phyloP scores from a whole-genome alignment of 2,329 filamentous ascomycete species.

The Venturia carpophila region DNA sequence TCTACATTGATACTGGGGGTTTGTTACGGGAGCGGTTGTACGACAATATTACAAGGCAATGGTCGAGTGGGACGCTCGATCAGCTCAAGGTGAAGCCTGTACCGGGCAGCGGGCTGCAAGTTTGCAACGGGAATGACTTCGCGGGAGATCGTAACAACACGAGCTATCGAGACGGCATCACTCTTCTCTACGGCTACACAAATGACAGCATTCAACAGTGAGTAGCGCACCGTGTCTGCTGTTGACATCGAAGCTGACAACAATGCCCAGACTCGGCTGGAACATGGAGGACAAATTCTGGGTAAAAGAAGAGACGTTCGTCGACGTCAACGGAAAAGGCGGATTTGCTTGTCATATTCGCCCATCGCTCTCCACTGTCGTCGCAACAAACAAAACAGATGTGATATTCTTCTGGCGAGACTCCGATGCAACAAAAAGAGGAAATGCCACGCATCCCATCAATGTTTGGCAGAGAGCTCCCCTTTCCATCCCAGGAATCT shows the following conservation, averaged over 20 bases:
- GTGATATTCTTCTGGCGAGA: constrained; percentile 10
- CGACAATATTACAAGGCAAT: background rate
- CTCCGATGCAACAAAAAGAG: background rate
- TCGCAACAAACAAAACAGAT: constrained; percentile 1
- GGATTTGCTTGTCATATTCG: constrained; percentile 3
- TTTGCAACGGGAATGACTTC: constrained; percentile 5
- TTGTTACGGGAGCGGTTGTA: background rate
- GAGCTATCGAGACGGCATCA: constrained; percentile 12
- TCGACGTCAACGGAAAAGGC: constrained; percentile 6
- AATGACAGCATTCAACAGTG: constrained; percentile 10
- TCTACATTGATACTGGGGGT: constrained; percentile 4
- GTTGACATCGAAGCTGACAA: background rate
- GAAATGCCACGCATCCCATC: constrained; percentile 5
- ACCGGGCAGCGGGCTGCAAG: background rate
- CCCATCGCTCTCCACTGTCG: background rate
- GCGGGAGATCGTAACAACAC: background rate
- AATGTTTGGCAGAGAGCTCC: constrained; percentile 7
- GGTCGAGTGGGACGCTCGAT: constrained; percentile 1
- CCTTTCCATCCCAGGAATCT: constrained; percentile 6
- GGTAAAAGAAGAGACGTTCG: constrained; percentile 11
- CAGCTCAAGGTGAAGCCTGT: constrained; percentile 8
- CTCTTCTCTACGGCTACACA: constrained; percentile 9
- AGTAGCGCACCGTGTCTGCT: background rate
- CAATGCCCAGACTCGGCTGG: background rate
- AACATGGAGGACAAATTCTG: constrained; percentile 7